Evolutionary conservation across 2,329 filamentous ascomycete species (phyloP).

Genomic region (Trichophyton rubrum): DNA sequence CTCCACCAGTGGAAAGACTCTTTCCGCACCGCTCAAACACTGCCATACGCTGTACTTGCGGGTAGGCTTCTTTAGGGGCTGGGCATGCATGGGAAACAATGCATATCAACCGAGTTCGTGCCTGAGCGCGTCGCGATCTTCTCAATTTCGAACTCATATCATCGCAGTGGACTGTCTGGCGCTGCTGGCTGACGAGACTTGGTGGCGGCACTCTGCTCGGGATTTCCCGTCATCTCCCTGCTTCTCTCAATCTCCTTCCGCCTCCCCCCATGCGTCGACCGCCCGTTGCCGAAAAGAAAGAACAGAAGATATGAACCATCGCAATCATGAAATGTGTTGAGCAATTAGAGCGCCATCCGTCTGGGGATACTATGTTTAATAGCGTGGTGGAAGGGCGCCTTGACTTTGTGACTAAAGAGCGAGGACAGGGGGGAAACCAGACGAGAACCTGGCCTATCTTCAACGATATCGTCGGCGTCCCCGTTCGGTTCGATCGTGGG

Average conservation of each 20-base stretch:
- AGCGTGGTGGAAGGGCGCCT: not conserved
- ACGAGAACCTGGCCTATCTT: not conserved
- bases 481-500: not conserved
- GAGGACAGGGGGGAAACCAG: not conserved
- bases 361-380: not conserved
- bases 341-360: not conserved
- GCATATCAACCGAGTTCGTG: conserved; percentile 2
- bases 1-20: not conserved
- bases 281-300: not conserved
- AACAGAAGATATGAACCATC: not conserved
- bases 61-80: conserved; percentile 1
- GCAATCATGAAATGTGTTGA: not conserved
- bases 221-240: not conserved
- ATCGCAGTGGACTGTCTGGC: not conserved
- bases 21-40: not conserved
- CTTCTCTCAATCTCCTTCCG: too few relatives aligned
- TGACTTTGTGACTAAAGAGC: not conserved
- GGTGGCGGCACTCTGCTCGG: not conserved
- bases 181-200: not conserved
- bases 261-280: not conserved
- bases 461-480: not conserved
- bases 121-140: conserved; percentile 3
- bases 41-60: not conserved
- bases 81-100: not conserved
- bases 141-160: not conserved